Evolutionary conservation across 306 rosid species (phyloP).

Genomic region (Astragalus membranaceus): DNA sequence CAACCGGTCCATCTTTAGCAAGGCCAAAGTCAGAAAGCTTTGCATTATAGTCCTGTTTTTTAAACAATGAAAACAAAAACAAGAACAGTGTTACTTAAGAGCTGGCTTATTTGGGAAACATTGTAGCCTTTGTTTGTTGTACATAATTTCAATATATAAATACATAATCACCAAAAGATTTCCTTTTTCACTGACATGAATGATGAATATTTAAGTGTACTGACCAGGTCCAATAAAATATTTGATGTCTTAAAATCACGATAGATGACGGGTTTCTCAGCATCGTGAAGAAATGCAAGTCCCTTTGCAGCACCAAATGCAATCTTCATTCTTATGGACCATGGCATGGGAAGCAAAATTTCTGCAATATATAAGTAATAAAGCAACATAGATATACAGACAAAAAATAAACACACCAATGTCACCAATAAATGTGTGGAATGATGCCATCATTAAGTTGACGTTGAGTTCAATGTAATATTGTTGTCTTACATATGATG

Average conservation of each 20-base stretch:
- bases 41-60: conserved; percentile 83
- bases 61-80: neutral
- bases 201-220: neutral
- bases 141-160: neutral
- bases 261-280: conserved; percentile 92
- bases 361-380: conserved; percentile 33
- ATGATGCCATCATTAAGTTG: no score
- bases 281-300: conserved; percentile 97
- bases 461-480: no score
- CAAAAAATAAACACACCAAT: neutral
- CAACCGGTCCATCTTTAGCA: conserved; percentile 94
- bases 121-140: neutral
- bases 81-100: neutral
- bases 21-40: conserved; percentile 97
- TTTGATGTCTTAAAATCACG: conserved; percentile 97
- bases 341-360: conserved; percentile 89
- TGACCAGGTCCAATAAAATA: conserved; percentile 78
- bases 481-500: no score
- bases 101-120: neutral
- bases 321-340: conserved; percentile 97
- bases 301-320: conserved; percentile 95
- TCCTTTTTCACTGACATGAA: no score
- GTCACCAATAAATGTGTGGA: no score
- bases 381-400: neutral
- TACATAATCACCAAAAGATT: no score